Base-by-base conservation (phyloP, 495 filamentous ascomycete species). In the Evernia prunastri region DNA sequence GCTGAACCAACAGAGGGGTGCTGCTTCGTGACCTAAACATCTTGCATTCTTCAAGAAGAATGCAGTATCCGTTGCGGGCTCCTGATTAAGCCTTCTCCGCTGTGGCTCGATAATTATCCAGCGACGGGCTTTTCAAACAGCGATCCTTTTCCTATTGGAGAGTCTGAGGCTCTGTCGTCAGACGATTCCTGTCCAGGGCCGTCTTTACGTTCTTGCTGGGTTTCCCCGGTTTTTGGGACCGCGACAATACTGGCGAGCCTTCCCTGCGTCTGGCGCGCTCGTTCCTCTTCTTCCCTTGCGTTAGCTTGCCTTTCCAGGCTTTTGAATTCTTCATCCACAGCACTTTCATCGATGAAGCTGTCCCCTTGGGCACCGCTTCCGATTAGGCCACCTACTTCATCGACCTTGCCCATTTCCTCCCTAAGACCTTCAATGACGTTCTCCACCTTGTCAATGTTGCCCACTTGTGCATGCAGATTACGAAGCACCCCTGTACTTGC, bases 291-390 rank as follows among this genome's bases (percentile, higher is more conserved):
- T 58, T 72, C 74, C 65, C 79, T 82, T 71, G 79, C 75, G 72
- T 75, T 79, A 75, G 91, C 86, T 66, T 84, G 84, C 43, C 72
- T 79, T 75, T 95, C 84, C 77, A 98, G 70, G 13, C 80, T 86
- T 68, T 89, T 86, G 35, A 97, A 80, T 78, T 96, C 94, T 49
- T 92, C 90, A 63, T 96, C 92, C 59, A 97, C 85, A 73, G 94
- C 92, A 23, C 70, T 77, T 72, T 96, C 94, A 71, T 96, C 92
- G 59, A 92, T 80, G 20, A 79, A 79, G 15, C 75, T 80, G 31
- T 69, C 77, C 18, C 72, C 76, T 9, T 70, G 72, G 1, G 76
- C 77, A 36, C 72, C 77, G 69, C 92, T 89, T 31, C 84, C 84
- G 64, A 96, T 84, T 53, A 90, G 85, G 66, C 78, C 82, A 58